Evolutionary conservation across 1,284 basidiomycete genomes (phyloP).

Genomic region (Albatrellus sp.): DNA sequence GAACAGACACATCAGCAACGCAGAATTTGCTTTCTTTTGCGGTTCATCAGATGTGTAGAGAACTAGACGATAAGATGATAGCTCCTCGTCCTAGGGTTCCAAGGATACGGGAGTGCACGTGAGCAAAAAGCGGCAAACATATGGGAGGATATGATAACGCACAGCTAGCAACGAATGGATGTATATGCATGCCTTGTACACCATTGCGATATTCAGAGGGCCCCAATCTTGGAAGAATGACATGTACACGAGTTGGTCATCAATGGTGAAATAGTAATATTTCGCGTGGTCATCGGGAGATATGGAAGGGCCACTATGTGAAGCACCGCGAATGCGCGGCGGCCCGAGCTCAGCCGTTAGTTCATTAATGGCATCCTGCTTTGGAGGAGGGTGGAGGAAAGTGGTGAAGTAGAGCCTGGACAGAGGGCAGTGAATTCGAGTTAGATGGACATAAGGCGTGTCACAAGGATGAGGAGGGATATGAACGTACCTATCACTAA

Average conservation of each 20-base stretch:
- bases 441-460: background rate
- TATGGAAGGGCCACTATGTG: slow-evolving; percentile 41
- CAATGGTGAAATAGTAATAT: slow-evolving; percentile 82
- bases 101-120: slow-evolving; percentile 11
- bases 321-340: slow-evolving; percentile 47
- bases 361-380: slow-evolving; percentile 49
- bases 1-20: slow-evolving; percentile 85
- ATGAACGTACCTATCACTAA: slow-evolving; percentile 51
- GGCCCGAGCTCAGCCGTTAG: slow-evolving; percentile 33
- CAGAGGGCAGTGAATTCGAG: slow-evolving; percentile 8
- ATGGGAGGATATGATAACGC: slow-evolving; percentile 13
- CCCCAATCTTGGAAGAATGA: slow-evolving; percentile 95
- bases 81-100: slow-evolving; percentile 49
- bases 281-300: slow-evolving; percentile 56
- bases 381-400: slow-evolving; percentile 60
- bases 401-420: slow-evolving; percentile 72
- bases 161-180: slow-evolving; percentile 85
- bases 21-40: slow-evolving; percentile 85
- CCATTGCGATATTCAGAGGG: slow-evolving; percentile 84
- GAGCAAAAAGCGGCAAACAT: background rate
- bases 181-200: slow-evolving; percentile 88
- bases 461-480: background rate
- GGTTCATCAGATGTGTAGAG: slow-evolving; percentile 85
- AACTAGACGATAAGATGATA: slow-evolving; percentile 63
- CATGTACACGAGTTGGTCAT: slow-evolving; percentile 86